These are phyloP conservation scores for Lachancea nothofagi DNA, from an alignment of 805 yeast genomes.

Conservation along the genomic window DNA sequence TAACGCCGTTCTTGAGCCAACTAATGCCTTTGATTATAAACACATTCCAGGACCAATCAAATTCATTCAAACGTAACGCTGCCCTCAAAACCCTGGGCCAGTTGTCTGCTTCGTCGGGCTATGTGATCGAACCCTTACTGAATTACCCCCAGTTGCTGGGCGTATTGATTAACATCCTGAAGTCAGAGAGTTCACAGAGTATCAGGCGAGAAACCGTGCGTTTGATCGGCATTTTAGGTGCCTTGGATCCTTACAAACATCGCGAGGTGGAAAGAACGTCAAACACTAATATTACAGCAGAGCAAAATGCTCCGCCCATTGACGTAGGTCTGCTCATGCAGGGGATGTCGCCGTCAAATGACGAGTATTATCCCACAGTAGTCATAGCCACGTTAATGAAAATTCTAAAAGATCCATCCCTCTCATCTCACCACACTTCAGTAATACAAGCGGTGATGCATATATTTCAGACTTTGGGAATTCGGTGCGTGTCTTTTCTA, in stretches of 20 bases:
- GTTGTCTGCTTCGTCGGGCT: conserved; percentile 83
- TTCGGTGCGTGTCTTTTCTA: conserved; percentile 83
- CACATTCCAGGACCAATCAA: conserved; percentile 87
- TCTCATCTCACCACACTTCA: conserved; percentile 80
- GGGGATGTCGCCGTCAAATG: conserved; percentile 88
- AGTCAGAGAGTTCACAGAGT: conserved; percentile 67
- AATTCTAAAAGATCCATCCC: conserved; percentile 76
- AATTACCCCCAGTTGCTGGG: conserved; percentile 89
- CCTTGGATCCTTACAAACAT: conserved; percentile 92
- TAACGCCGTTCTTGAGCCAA: conserved; percentile 62
- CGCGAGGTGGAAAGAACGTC: conserved; percentile 80
- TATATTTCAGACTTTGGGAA: conserved; percentile 82
- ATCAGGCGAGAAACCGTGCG: conserved; percentile 85
- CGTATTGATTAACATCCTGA: conserved; percentile 71
- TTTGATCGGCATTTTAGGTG: conserved; percentile 88
- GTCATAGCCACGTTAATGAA: conserved; percentile 82
- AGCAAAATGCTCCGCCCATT: conserved; percentile 82
- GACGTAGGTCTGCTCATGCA: conserved; percentile 88
- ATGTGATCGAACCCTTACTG: conserved; percentile 86
- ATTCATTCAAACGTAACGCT: conserved; percentile 82
- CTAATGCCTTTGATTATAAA: conserved; percentile 85
- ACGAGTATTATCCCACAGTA: conserved; percentile 92
- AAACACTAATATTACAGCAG: conserved; percentile 44
- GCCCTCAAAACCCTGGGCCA: conserved; percentile 86
- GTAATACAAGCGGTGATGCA: conserved; percentile 93